Percentiles rank a stretch among this genome's conserved stretches.
These are phyloP conservation scores for Flueggea neowawraea DNA, from an alignment of 441 rosid species.

Conservation along the genomic window DNA sequence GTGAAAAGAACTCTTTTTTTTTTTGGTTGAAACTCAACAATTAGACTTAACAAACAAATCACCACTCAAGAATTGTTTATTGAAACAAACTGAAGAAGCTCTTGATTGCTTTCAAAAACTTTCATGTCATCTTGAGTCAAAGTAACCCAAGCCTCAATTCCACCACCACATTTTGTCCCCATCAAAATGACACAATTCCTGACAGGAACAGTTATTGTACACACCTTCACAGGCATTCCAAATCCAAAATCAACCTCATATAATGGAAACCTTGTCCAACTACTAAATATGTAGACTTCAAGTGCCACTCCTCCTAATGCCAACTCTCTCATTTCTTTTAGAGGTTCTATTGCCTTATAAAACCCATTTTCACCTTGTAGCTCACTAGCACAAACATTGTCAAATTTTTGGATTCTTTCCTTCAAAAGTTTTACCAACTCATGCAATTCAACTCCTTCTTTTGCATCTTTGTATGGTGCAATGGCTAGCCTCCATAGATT, in stretches of 20 bases:
- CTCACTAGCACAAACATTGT: slow-evolving; percentile 1
- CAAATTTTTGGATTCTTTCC: background rate
- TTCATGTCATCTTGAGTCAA: slow-evolving; percentile 12
- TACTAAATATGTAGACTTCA: slow-evolving; percentile 15
- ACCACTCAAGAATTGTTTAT: too few species aligned
- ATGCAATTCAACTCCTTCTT: background rate
- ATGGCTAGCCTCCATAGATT: slow-evolving; percentile 11
- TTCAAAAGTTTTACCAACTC: slow-evolving; percentile 11
- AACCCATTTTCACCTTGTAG: slow-evolving; percentile 13
- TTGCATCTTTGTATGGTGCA: slow-evolving; percentile 5
- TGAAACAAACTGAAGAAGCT: slow-evolving; percentile 17
- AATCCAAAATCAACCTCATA: slow-evolving; percentile 19
- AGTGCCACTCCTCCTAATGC: slow-evolving; percentile 5
- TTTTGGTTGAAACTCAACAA: too few species aligned
- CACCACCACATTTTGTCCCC: slow-evolving; percentile 13
- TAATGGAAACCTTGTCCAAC: slow-evolving; percentile 19
- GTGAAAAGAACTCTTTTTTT: too few species aligned
- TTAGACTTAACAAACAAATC: too few species aligned
- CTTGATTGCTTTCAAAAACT: slow-evolving; percentile 5
- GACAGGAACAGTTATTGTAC: slow-evolving; percentile 13
- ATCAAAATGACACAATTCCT: slow-evolving; percentile 16
- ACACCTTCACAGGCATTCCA: slow-evolving; percentile 13
- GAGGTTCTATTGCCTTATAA: slow-evolving; percentile 1
- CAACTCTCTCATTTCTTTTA: background rate
- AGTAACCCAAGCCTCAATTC: slow-evolving; percentile 18